Conservation (phyloP, 306 rosid species). For the Corylus heterophylla region DNA sequence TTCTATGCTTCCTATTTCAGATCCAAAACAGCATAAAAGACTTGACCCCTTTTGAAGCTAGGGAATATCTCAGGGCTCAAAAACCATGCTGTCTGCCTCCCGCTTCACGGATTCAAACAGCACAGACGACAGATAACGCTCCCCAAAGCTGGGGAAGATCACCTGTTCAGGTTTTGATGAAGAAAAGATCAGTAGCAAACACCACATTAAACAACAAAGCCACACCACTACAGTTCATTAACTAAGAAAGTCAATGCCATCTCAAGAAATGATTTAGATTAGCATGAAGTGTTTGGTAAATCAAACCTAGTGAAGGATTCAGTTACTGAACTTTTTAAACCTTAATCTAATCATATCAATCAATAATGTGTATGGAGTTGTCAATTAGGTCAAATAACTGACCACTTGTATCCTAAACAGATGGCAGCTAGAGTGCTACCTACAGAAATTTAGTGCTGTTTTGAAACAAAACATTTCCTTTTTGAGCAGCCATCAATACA, state of each 20-base stretch:
- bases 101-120: slow-evolving; percentile 65
- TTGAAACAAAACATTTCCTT: not conserved
- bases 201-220: not conserved
- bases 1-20: slow-evolving; percentile 16
- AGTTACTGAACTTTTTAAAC: not conserved
- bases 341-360: not conserved
- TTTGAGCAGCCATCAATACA: not conserved
- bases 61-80: slow-evolving; percentile 45
- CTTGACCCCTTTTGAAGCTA: slow-evolving; percentile 16
- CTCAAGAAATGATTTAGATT: not conserved
- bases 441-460: not conserved
- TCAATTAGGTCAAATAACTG: not conserved
- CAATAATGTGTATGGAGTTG: not conserved
- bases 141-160: slow-evolving; percentile 89
- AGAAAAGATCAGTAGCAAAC: not conserved
- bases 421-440: not conserved
- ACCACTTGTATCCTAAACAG: not conserved
- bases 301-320: not conserved
- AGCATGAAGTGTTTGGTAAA: not conserved
- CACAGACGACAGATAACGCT: slow-evolving; percentile 79
- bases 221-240: not conserved
- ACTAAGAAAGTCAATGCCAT: not conserved
- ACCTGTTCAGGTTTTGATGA: slow-evolving; percentile 40
- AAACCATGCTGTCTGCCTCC: slow-evolving; percentile 64
- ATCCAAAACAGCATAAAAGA: slow-evolving; percentile 16